A percentile compares a stretch with the other conserved stretches of the same genome.
These are phyloP conservation scores for Ceratobasidium sp. DNA, from an alignment of 1,284 basidiomycete species.

Conservation along the genomic window DNA sequence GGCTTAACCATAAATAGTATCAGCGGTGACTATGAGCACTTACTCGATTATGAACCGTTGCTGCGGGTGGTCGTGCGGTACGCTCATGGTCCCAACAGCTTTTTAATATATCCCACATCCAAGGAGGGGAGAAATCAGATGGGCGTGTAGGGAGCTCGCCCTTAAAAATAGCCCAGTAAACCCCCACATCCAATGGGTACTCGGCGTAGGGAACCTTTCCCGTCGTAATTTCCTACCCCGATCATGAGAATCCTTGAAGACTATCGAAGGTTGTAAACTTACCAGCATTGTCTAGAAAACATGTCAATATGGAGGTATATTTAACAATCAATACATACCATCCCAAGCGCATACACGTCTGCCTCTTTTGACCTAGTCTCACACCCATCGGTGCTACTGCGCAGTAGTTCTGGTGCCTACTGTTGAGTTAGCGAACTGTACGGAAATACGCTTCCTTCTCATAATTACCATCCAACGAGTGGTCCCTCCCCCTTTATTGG, in stretches of 20 bases:
- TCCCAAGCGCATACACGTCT: conserved; percentile 12
- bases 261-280: background rate
- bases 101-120: background rate
- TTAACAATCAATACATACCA: background rate
- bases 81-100: background rate
- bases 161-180: background rate
- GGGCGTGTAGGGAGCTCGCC: background rate
- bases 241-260: background rate
- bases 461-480: background rate
- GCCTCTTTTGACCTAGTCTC: background rate
- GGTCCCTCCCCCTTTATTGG: background rate
- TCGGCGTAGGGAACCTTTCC: background rate
- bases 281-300: background rate
- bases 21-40: background rate
- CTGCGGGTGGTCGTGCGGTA: background rate
- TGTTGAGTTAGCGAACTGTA: background rate
- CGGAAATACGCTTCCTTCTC: background rate
- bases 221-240: background rate
- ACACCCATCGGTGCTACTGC: background rate
- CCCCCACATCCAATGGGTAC: background rate
- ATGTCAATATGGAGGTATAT: background rate
- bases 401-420: background rate
- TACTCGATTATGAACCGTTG: background rate
- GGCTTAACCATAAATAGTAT: no score
- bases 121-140: background rate